Conservation (phyloP, 1,139 yeast species). For the Taphrina wiesneri region DNA sequence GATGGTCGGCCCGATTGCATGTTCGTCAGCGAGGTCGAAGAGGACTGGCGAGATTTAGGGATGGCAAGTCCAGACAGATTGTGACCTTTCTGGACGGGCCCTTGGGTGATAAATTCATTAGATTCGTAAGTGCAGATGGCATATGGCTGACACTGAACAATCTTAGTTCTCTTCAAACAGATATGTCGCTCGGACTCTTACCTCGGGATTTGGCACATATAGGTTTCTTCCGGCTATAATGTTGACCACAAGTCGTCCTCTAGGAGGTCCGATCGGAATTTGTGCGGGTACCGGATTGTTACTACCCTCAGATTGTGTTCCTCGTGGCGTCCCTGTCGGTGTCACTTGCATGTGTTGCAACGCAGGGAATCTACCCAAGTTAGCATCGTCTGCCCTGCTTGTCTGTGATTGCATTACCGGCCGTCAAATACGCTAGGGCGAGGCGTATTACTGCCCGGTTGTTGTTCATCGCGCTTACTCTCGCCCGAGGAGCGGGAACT, state of each 20-base stretch:
- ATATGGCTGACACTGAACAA: conserved; percentile 47
- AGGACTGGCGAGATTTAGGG: conserved; percentile 36
- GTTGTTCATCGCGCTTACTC: conserved; percentile 22
- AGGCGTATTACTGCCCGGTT: conserved; percentile 12
- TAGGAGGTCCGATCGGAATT: conserved; percentile 40
- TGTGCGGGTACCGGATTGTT: conserved; percentile 18
- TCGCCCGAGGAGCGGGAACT: conserved; percentile 19
- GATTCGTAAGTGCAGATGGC: conserved; percentile 93
- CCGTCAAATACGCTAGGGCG: conserved; percentile 31
- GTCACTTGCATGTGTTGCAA: conserved; percentile 30
- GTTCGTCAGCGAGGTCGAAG: conserved; percentile 41
- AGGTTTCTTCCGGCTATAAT: conserved; percentile 78
- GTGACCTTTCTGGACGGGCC: conserved; percentile 50
- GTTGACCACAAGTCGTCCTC: conserved; percentile 75
- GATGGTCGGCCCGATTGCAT: conserved; percentile 38
- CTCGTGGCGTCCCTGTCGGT: conserved; percentile 27
- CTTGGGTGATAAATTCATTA: conserved; percentile 82
- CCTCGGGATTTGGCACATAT: conserved; percentile 54
- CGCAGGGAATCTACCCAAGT: conserved; percentile 20
- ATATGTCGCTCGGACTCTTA: conserved; percentile 56
- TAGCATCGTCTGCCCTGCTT: not conserved
- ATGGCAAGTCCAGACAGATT: conserved; percentile 33
- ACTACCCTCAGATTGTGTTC: conserved; percentile 28
- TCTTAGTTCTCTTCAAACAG: not conserved
- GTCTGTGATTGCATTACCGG: not conserved